Percentiles rank a stretch among this genome's conserved stretches.
phyloP scores from a whole-genome alignment of 805 yeast species.

The Kuraishia borneana region DNA sequence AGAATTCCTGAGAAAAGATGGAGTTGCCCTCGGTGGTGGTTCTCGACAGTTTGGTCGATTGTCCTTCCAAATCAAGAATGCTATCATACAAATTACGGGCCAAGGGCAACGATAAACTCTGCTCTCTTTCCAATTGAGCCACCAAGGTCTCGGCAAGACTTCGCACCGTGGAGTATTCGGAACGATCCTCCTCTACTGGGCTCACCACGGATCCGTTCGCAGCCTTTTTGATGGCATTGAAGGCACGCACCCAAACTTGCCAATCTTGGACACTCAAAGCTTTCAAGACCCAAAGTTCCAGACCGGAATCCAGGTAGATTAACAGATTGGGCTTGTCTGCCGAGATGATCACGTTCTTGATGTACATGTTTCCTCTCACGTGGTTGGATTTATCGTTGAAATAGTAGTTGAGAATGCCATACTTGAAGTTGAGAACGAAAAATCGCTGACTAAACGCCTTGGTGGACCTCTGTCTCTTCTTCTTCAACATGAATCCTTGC shows the following conservation, averaged over 20 bases:
- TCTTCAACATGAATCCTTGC: slow-evolving; percentile 69
- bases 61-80: background rate
- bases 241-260: slow-evolving; percentile 74
- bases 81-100: background rate
- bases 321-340: slow-evolving; percentile 60
- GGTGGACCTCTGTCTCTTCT: slow-evolving; percentile 57
- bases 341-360: slow-evolving; percentile 69
- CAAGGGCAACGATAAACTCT: background rate
- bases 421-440: slow-evolving; percentile 71
- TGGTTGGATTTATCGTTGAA: slow-evolving; percentile 57
- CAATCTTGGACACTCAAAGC: slow-evolving; percentile 58
- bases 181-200: slow-evolving; percentile 1
- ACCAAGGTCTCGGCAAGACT: slow-evolving; percentile 5
- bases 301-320: slow-evolving; percentile 83
- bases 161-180: background rate
- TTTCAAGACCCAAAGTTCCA: slow-evolving; percentile 86
- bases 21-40: slow-evolving; percentile 16
- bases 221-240: slow-evolving; percentile 37
- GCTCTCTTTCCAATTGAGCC: background rate
- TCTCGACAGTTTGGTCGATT: background rate
- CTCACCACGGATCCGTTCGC: background rate
- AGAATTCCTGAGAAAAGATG: slow-evolving; percentile 40
- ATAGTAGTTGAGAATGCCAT: slow-evolving; percentile 77
- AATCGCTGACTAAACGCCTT: slow-evolving; percentile 84
- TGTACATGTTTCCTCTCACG: slow-evolving; percentile 86